phyloP scores from a whole-genome alignment of 441 rosid genomes.

The Erodium moschatum region DNA sequence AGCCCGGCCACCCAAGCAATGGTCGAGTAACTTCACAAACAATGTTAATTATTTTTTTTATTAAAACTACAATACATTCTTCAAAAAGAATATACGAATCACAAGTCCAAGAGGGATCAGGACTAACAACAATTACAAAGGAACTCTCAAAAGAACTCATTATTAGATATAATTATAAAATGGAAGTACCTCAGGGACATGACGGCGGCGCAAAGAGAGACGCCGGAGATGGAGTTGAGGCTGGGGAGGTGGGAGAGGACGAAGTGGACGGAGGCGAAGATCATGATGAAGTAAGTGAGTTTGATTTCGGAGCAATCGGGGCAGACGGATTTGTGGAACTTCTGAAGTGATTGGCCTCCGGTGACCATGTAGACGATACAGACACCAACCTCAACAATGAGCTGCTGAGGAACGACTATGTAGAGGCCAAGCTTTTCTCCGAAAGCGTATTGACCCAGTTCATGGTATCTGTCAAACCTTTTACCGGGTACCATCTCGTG shows the following conservation, averaged over 20 bases:
- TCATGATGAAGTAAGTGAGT: slow-evolving; percentile 44
- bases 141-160: too few relatives aligned
- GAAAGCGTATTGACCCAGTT: slow-evolving; percentile 36
- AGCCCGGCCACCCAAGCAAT: slow-evolving; percentile 46
- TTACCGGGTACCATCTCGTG: slow-evolving; percentile 55
- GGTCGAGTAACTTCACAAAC: slow-evolving; percentile 37
- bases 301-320: slow-evolving; percentile 30
- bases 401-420: slow-evolving; percentile 52
- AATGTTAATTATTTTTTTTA: too few relatives aligned
- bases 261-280: slow-evolving; percentile 41
- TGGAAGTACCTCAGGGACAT: slow-evolving; percentile 48
- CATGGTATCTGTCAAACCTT: slow-evolving; percentile 34
- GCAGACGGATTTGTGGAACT: slow-evolving; percentile 31
- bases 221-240: slow-evolving; percentile 41
- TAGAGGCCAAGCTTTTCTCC: slow-evolving; percentile 47
- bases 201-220: slow-evolving; percentile 46
- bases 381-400: slow-evolving; percentile 43
- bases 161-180: too few relatives aligned
- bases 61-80: too few relatives aligned
- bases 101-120: too few relatives aligned
- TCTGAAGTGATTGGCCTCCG: slow-evolving; percentile 45
- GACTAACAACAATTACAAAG: too few relatives aligned
- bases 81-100: too few relatives aligned
- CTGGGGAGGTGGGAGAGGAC: slow-evolving; percentile 48
- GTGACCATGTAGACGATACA: slow-evolving; percentile 48